Evolutionary conservation across 2,329 filamentous ascomycete genomes (phyloP), one percentile per base, ranked within the genome.

Genomic region (Nemania sp.): DNA sequence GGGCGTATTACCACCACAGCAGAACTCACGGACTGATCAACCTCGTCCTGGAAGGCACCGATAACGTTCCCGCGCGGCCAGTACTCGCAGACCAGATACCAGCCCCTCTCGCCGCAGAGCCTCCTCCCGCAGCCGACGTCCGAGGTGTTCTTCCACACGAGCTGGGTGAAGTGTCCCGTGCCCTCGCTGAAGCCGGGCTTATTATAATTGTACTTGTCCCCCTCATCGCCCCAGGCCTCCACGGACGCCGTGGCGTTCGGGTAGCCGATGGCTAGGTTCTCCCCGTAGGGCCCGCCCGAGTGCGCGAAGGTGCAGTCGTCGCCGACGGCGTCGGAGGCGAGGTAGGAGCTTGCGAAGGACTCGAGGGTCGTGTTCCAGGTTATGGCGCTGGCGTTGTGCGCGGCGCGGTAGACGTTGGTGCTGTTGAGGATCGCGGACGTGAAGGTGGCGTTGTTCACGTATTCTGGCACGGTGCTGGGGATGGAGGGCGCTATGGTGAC

Each of bases 181-280:
- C 80, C 77, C 71, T 89, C 82, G 8, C 75, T 80, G 74, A 91
- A 93, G 0, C 84, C 85, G 0, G 85, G 85, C 0, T 84, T 76
- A 1, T 75, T 70, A 77, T 87, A 94, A 72, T 90, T 79, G 76
- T 93, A 94, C 5, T 81, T 66, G 0, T 77, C 73, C 11, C 87
- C 77, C 79, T 92, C 89, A 70, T 84, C 76, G 20, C 88, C 92
- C 91, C 92, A 94, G 1, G 85, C 86, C 52, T 87, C 85, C n/a
- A 94, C 82, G 57, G 86, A 84, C 3, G 83, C 81, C 0, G 85
- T 85, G 1, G 85, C 86, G 74, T 90, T 89, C 0, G 82, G 70
- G 76, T 89, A 93, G 3, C 91, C 91, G 4, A 88, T 83, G 7
- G 91, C 91, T 3, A 94, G 84, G 79, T 94, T 94, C 80, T 94